Evolutionary conservation across 2,329 filamentous ascomycete species (phyloP).

Genomic region (Aspergillus udagawae): DNA sequence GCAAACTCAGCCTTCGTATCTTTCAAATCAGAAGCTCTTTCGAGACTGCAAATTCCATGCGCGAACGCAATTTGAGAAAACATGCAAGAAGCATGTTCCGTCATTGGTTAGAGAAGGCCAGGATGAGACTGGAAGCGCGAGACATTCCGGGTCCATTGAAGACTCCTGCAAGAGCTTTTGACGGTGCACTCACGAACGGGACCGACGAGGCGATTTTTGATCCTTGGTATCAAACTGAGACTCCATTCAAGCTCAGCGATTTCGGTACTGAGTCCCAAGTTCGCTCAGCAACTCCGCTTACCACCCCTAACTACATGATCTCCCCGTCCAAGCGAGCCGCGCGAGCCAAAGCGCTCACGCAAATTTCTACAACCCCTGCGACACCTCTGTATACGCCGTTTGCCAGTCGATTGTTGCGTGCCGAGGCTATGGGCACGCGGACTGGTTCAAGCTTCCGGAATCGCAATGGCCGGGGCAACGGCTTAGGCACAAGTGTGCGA

Average conservation of each 20-base stretch:
- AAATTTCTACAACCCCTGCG: slow-evolving; percentile 43
- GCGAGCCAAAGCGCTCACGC: slow-evolving; percentile 37
- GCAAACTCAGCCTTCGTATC: slow-evolving; percentile 54
- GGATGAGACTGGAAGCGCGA: slow-evolving; percentile 25
- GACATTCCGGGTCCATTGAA: slow-evolving; percentile 28
- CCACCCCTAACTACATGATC: slow-evolving; percentile 40
- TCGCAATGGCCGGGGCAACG: slow-evolving; percentile 23
- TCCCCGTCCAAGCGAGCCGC: slow-evolving; percentile 47
- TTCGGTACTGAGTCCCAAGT: slow-evolving; percentile 29
- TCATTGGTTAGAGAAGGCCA: slow-evolving; percentile 50
- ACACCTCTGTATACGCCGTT: slow-evolving; percentile 44
- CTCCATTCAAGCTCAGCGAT: slow-evolving; percentile 36
- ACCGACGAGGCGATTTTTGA: slow-evolving; percentile 28
- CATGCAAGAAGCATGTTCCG: slow-evolving; percentile 54
- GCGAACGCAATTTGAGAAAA: slow-evolving; percentile 50
- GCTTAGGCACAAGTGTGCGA: slow-evolving; percentile 36
- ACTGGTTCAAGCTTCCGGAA: slow-evolving; percentile 22
- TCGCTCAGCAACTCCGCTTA: slow-evolving; percentile 33
- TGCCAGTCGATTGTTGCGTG: slow-evolving; percentile 35
- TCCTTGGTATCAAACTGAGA: slow-evolving; percentile 34
- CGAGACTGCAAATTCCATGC: slow-evolving; percentile 52
- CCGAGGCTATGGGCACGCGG: slow-evolving; percentile 17
- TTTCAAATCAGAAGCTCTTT: slow-evolving; percentile 52
- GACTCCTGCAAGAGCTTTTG: slow-evolving; percentile 22
- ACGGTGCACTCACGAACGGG: slow-evolving; percentile 15